Base-by-base conservation (phyloP, 306 rosid species). In the Cucurbita moschata region DNA sequence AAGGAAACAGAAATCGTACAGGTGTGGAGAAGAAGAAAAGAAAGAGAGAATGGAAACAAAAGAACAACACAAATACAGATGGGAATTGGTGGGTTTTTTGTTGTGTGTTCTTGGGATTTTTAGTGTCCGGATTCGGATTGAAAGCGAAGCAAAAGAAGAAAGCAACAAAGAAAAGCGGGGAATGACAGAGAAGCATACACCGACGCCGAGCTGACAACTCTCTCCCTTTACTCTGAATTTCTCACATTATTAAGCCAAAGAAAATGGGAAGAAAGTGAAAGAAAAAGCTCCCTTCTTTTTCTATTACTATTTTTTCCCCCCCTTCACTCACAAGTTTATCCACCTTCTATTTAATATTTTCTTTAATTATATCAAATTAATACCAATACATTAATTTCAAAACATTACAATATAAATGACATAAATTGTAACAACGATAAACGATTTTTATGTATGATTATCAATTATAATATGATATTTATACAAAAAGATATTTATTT, bases 121-220 rank as follows among this genome's bases (percentile, higher is more conserved):
- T 5, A 49, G 62, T 16, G 0, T 71, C 37, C 1, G 75, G 35
- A 37, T 50, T 71, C 51, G 5, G 75, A 71, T 71, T 55, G 26
- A 26, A 73, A 49, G 78, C 72, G 16, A 61, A 75, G 56, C 72
- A 47, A 75, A 63, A 21, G 49, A n/a, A 54, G 4, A 35, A 37
- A 71, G 43, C 4, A 60, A 13, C 7, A 65, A 43, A 43, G 15
- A 26, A 30, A 59, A 50, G 30, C 43, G 42, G 8, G n/a, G 62
- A 51, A 63, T 62, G 78, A 63, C 78, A 75, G 77, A 55, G 56
- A 75, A 10, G 71, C 71, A 75, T 47, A 66, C 37, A 54, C 72
- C 72, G 72, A 66, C 50, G 72, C 61, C n/a, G 13, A 52, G 60
- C 72, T 75, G 50, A 47, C 19, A 35, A 40, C 35, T 43, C 9